A percentile compares a stretch with the other conserved stretches of the same genome.
Conservation (phyloP, 106 monocot species). For the Allium fistulosum region DNA sequence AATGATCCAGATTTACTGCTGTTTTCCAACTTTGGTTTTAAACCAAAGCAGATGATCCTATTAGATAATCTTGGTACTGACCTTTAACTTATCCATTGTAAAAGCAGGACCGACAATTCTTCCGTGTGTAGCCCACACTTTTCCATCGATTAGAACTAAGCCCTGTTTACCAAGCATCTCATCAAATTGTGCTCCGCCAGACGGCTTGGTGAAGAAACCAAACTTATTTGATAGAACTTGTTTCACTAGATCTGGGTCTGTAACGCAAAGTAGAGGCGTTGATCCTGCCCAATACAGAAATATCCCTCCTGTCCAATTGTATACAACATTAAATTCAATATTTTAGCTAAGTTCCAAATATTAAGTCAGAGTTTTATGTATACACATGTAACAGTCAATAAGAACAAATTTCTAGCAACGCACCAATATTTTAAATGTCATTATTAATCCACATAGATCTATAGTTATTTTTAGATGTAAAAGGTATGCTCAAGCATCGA, state of each 20-base stretch:
- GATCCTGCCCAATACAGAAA: conserved; percentile 38
- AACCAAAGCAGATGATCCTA: not conserved
- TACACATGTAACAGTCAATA: too few relatives aligned
- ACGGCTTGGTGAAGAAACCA: conserved; percentile 34
- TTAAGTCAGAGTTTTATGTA: too few relatives aligned
- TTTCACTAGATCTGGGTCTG: conserved; percentile 32
- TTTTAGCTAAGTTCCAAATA: too few relatives aligned
- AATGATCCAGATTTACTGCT: not conserved
- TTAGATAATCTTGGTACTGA: conserved; percentile 1
- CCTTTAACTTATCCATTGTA: conserved; percentile 60
- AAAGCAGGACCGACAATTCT: conserved; percentile 52
- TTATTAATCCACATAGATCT: not conserved
- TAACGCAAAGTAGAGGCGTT: conserved; percentile 23
- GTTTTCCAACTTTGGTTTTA: not conserved
- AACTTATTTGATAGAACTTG: conserved; percentile 44
- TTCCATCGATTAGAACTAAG: conserved; percentile 29
- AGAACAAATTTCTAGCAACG: too few relatives aligned
- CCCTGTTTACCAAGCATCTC: conserved; percentile 35
- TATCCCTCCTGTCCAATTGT: conserved; percentile 13
- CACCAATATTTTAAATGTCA: not conserved
- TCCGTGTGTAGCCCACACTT: conserved; percentile 43
- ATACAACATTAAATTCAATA: not conserved
- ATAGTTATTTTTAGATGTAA: too few relatives aligned
- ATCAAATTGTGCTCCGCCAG: not conserved
- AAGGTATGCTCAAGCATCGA: too few relatives aligned